Percentiles rank a stretch among this genome's conserved stretches.
These are phyloP conservation scores for Otatea glauca DNA, from an alignment of 176 grass and related monocot genomes.

Conservation along the genomic window DNA sequence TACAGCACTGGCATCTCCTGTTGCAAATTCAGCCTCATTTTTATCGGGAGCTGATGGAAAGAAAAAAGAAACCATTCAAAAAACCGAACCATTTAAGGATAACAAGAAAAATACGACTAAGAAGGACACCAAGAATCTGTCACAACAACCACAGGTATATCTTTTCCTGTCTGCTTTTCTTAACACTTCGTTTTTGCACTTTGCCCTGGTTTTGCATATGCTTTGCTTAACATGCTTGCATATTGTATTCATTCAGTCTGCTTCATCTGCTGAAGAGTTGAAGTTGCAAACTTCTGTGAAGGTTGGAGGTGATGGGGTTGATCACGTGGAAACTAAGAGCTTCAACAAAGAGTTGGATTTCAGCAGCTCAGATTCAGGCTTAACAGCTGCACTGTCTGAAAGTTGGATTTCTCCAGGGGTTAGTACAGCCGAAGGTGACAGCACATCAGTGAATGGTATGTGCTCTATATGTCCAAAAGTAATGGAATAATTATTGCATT, in stretches of 20 bases:
- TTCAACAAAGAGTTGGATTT: conserved; percentile 1
- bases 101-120: conserved; percentile 52
- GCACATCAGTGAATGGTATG: conserved; percentile 46
- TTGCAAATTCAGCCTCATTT: conserved; percentile 38
- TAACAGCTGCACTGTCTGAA: conserved; percentile 17
- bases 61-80: conserved; percentile 56
- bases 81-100: conserved; percentile 66
- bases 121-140: conserved; percentile 51
- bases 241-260: conserved; percentile 56
- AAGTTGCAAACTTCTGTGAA: conserved; percentile 49
- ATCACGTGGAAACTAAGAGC: conserved; percentile 38
- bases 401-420: neutral
- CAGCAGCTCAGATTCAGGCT: conserved; percentile 22
- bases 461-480: conserved; percentile 2
- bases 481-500: neutral
- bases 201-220: neutral
- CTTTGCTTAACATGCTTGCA: conserved; percentile 32
- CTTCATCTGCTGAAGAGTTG: conserved; percentile 46
- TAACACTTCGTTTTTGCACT: conserved; percentile 1
- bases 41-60: conserved; percentile 53
- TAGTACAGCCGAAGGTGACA: conserved; percentile 20
- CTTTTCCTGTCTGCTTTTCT: neutral
- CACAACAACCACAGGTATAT: conserved; percentile 62
- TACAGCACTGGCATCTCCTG: conserved; percentile 1
- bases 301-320: conserved; percentile 45